Conservation (phyloP, 1,284 basidiomycete species). For the Naganishia sp. region DNA sequence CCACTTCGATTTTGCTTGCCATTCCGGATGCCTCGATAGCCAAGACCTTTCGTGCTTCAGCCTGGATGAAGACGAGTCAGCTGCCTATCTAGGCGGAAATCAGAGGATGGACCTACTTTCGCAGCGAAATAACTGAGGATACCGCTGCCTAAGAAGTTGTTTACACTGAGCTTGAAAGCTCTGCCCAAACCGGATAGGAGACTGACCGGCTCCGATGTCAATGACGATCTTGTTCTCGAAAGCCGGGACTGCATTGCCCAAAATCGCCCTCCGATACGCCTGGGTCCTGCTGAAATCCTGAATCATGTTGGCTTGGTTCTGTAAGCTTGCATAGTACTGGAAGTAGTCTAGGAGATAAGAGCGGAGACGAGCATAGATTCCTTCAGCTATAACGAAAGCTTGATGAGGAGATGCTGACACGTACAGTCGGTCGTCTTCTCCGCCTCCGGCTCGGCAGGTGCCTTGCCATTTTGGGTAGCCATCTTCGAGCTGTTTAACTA, state of each 20-base stretch:
- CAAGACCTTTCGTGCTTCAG: constrained; percentile 57
- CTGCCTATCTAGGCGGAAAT: background rate
- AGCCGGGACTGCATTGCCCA: constrained; percentile 51
- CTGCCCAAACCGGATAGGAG: too few relatives aligned
- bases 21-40: constrained; percentile 58
- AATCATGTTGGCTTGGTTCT: constrained; percentile 53
- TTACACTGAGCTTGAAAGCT: background rate
- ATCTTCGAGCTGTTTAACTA: too few relatives aligned
- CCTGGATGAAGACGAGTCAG: constrained; percentile 38
- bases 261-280: constrained; percentile 53
- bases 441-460: constrained; percentile 3
- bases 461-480: constrained; percentile 12
- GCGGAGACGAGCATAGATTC: background rate
- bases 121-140: constrained; percentile 58
- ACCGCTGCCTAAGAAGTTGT: constrained; percentile 53
- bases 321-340: constrained; percentile 36
- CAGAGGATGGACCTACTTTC: constrained; percentile 33
- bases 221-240: constrained; percentile 51
- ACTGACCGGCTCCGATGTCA: constrained; percentile 57
- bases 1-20: constrained; percentile 55
- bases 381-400: background rate
- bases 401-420: background rate
- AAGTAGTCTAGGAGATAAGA: constrained; percentile 32
- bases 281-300: constrained; percentile 52
- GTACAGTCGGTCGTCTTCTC: constrained; percentile 23